Conservation (phyloP, 1,139 yeast genomes). For the Nakaseomyces glabratus region DNA sequence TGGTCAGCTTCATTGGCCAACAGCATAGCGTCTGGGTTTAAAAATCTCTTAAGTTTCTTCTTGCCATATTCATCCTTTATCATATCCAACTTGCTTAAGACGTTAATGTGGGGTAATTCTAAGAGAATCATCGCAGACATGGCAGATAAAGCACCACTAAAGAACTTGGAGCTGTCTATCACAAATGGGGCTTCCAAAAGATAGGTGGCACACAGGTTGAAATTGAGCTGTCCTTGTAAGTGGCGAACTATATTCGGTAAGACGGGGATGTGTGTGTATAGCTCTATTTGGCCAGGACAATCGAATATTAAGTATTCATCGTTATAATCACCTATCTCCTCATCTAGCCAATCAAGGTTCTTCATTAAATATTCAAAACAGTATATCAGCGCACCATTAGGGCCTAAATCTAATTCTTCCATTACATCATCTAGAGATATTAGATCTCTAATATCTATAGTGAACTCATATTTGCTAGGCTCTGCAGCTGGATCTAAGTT, state of each 20-base stretch:
- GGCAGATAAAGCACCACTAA: constrained; percentile 91
- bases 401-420: constrained; percentile 91
- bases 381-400: constrained; percentile 88
- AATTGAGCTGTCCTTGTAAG: constrained; percentile 66
- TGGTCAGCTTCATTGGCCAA: constrained; percentile 44
- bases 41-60: constrained; percentile 68
- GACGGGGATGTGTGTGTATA: constrained; percentile 90
- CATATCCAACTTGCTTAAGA: constrained; percentile 77
- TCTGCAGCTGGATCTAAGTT: constrained; percentile 98
- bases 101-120: constrained; percentile 90
- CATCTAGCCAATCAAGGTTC: constrained; percentile 93
- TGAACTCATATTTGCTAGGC: constrained; percentile 81
- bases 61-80: constrained; percentile 66
- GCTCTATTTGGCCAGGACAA: constrained; percentile 96
- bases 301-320: constrained; percentile 93
- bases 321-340: constrained; percentile 84
- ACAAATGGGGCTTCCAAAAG: constrained; percentile 90
- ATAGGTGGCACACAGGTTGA: constrained; percentile 86
- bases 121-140: constrained; percentile 96
- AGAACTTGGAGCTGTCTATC: constrained; percentile 80
- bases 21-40: constrained; percentile 85
- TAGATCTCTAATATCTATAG: constrained; percentile 85
- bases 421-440: constrained; percentile 92
- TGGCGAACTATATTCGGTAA: constrained; percentile 83
- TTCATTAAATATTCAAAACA: constrained; percentile 84